These are phyloP conservation scores for Schrenkiella parvula DNA, from an alignment of 345 rosid species.

Conservation along the genomic window DNA sequence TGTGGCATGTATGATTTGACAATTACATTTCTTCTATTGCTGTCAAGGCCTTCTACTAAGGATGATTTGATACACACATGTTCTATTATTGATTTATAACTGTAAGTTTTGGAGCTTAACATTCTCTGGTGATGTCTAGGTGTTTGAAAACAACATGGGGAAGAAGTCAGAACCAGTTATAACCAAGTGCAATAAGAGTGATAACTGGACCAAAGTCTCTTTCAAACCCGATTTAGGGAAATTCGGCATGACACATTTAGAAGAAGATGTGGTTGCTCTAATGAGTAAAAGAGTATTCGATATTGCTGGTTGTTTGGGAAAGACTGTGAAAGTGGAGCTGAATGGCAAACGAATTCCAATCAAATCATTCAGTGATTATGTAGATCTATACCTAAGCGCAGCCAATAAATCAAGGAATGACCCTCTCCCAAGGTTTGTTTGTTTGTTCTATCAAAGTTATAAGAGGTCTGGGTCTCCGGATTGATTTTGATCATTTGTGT, in stretches of 20 bases:
- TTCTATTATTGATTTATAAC: neutral
- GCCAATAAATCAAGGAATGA: conserved; percentile 36
- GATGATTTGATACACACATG: neutral
- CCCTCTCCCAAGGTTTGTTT: conserved; percentile 64
- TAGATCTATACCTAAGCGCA: conserved; percentile 60
- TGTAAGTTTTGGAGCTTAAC: neutral
- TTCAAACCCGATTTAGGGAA: conserved; percentile 82
- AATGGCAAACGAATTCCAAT: conserved; percentile 73
- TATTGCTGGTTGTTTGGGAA: conserved; percentile 94
- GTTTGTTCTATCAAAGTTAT: conserved; percentile 16
- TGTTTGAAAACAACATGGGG: conserved; percentile 85
- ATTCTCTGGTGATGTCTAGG: conserved; percentile 39
- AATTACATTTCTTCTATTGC: neutral
- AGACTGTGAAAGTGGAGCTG: conserved; percentile 82
- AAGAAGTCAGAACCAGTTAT: conserved; percentile 71
- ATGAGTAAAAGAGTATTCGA: conserved; percentile 92
- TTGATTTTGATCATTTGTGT: neutral
- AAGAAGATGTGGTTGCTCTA: conserved; percentile 86
- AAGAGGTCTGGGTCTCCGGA: neutral
- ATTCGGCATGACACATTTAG: conserved; percentile 74
- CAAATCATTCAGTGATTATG: conserved; percentile 74
- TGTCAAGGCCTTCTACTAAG: neutral
- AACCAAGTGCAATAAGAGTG: conserved; percentile 60
- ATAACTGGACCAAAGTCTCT: conserved; percentile 92
- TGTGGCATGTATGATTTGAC: neutral